Evolutionary conservation across 306 rosid species (phyloP).

Genomic region (Astragalus glycyphyllos): DNA sequence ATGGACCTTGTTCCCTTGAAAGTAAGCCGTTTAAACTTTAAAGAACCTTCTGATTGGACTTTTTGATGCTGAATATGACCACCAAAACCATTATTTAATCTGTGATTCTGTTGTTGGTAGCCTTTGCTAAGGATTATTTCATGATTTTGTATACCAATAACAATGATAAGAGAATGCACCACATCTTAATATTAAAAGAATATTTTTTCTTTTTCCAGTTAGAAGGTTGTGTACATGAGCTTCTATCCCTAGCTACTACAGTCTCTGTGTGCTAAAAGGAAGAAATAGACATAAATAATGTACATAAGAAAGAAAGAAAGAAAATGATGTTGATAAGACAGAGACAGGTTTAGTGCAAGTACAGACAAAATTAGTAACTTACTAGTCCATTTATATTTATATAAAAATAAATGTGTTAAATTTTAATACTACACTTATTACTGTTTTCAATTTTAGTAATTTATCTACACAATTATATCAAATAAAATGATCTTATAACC

Average conservation of each 20-base stretch:
- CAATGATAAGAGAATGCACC: neutral
- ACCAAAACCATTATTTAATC: slow-evolving; percentile 38
- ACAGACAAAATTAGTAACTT: neutral
- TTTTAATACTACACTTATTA: too few species aligned
- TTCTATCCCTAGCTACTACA: neutral
- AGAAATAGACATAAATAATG: too few species aligned
- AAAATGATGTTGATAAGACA: neutral
- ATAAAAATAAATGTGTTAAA: too few species aligned
- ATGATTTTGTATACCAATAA: neutral
- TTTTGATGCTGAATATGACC: slow-evolving; percentile 37
- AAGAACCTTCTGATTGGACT: slow-evolving; percentile 35
- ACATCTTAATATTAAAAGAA: neutral
- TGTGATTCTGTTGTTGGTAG: slow-evolving; percentile 30
- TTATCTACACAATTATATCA: neutral
- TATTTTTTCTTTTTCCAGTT: too few species aligned
- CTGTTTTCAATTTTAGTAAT: neutral
- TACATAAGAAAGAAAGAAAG: too few species aligned
- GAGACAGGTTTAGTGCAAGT: neutral
- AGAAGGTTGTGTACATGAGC: neutral
- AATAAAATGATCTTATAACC: too few species aligned
- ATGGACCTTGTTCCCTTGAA: neutral
- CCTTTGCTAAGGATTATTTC: neutral
- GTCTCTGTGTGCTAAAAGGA: neutral
- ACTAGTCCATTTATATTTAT: too few species aligned
- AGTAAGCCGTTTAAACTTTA: slow-evolving; percentile 31